These are phyloP conservation scores for Cordia subcordata DNA, from an alignment of 257 asterid genomes.

Conservation along the genomic window DNA sequence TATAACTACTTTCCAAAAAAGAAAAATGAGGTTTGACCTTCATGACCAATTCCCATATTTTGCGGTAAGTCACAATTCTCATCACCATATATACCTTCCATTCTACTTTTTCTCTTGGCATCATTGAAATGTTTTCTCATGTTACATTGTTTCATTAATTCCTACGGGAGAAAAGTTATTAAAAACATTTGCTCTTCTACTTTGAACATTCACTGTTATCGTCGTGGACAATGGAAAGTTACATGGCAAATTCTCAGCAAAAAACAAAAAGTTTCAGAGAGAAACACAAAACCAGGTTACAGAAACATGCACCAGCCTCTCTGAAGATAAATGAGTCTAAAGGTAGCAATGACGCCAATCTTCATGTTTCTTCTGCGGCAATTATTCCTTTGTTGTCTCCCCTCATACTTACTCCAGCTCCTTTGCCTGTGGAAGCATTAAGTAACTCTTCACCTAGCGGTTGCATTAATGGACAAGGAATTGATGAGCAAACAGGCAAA, in stretches of 20 bases:
- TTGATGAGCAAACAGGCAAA: conserved; percentile 1
- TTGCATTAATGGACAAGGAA: neutral
- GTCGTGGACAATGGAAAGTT: neutral
- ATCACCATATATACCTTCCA: neutral
- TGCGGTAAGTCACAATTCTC: neutral
- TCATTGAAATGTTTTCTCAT: neutral
- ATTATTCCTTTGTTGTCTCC: conserved; percentile 26
- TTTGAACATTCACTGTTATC: neutral
- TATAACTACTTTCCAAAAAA: too few species aligned
- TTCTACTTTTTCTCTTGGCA: neutral
- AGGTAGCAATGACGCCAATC: neutral
- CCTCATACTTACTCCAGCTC: conserved; percentile 1
- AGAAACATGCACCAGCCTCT: conserved; percentile 26
- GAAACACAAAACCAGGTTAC: conserved; percentile 19
- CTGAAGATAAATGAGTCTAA: conserved; percentile 10
- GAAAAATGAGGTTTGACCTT: neutral
- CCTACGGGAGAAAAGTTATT: neutral
- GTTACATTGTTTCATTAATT: too few species aligned
- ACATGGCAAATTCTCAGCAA: neutral
- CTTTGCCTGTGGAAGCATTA: neutral
- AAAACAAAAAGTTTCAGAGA: neutral
- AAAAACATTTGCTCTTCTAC: neutral
- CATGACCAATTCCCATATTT: neutral
- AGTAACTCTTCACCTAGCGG: neutral
- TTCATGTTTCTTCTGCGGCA: conserved; percentile 14